Evolutionary conservation across 768 basidiomycete genomes (phyloP).

Genomic region (Mycena belliarum): DNA sequence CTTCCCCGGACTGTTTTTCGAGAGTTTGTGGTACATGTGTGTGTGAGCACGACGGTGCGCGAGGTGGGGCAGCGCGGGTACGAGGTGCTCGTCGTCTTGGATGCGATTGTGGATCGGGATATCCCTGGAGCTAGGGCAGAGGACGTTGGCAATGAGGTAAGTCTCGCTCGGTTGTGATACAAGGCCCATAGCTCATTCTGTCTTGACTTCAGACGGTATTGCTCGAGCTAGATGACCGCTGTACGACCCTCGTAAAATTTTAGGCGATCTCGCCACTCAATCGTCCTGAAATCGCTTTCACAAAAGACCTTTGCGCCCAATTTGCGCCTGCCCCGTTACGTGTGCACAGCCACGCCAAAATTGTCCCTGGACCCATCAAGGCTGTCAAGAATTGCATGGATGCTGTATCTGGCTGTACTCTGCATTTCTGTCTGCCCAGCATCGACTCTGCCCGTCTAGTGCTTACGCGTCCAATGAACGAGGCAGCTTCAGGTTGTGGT

Average conservation of each 20-base stretch:
- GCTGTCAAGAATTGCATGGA: no score
- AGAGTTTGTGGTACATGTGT: constrained; percentile 16
- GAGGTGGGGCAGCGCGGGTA: constrained; percentile 11
- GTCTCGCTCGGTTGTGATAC: not conserved
- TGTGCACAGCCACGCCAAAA: no score
- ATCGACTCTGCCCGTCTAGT: no score
- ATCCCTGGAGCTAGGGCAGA: constrained; percentile 3
- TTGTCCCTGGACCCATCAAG: no score
- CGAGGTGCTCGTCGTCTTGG: not conserved
- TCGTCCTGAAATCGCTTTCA: no score
- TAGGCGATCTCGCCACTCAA: no score
- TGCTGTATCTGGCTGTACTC: no score
- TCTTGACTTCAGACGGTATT: not conserved
- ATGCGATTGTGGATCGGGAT: constrained; percentile 16
- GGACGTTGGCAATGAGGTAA: constrained; percentile 4
- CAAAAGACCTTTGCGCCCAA: no score
- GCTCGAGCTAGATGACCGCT: constrained; percentile 4
- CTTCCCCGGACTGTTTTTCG: constrained; percentile 13
- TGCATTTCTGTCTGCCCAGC: no score
- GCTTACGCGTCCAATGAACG: no score
- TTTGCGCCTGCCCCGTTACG: no score
- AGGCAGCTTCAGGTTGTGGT: no score
- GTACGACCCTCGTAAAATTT: constrained; percentile 7
- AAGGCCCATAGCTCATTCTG: not conserved
- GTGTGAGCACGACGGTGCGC: constrained; percentile 15